Percentiles rank a stretch among this genome's conserved stretches.
Conservation (phyloP, 75 land plant species). For the Cupressus sempervirens region DNA sequence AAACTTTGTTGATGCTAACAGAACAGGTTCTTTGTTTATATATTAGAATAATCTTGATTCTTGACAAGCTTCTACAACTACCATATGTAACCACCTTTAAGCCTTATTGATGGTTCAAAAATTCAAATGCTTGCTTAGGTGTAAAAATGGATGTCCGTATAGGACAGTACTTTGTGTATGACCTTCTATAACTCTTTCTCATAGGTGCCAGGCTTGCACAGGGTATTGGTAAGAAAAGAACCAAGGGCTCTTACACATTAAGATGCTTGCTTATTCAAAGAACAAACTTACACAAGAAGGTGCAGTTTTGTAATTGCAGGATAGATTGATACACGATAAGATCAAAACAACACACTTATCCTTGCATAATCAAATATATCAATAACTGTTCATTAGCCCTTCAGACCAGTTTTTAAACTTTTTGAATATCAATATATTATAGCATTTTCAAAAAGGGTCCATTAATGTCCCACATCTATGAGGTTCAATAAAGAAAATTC, state of each 20-base stretch:
- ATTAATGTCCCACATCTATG: background rate
- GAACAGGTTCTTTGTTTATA: background rate
- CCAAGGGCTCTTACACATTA: too few relatives aligned
- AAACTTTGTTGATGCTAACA: too few relatives aligned
- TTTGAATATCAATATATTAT: too few relatives aligned
- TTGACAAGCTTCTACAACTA: background rate
- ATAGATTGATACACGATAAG: background rate
- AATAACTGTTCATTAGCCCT: background rate
- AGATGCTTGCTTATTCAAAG: too few relatives aligned
- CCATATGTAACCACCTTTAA: background rate
- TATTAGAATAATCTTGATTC: too few relatives aligned
- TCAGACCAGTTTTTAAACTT: background rate
- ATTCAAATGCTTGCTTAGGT: background rate
- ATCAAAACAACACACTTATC: background rate
- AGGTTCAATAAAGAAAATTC: background rate
- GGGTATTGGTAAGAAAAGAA: too few relatives aligned
- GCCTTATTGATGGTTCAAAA: background rate
- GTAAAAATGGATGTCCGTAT: background rate
- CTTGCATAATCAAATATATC: too few relatives aligned
- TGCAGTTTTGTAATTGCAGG: background rate
- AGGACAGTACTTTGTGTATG: too few relatives aligned
- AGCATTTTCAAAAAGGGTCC: background rate
- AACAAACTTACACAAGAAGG: background rate
- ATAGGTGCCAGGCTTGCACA: too few relatives aligned
- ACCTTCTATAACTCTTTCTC: too few relatives aligned